Evolutionary conservation across 345 rosid species (phyloP).

Genomic region (Kernera saxatilis): DNA sequence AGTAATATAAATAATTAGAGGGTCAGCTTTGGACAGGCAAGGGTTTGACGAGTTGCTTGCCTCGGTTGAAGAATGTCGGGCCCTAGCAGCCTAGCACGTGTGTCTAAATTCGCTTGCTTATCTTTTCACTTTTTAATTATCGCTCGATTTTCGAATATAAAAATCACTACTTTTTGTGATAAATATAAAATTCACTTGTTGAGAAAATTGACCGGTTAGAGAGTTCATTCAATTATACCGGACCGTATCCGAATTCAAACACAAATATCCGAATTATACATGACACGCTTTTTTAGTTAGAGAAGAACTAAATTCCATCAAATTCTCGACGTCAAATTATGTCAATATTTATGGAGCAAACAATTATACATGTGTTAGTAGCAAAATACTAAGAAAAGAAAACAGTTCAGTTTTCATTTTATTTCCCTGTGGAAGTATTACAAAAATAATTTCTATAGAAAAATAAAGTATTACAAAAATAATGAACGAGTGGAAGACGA

Average conservation of each 20-base stretch:
- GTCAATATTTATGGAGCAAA: neutral
- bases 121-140: neutral
- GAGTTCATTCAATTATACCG: neutral
- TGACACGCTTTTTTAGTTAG: neutral
- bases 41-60: conserved; percentile 25
- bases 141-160: neutral
- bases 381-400: neutral
- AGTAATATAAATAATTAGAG: neutral
- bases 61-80: conserved; percentile 30
- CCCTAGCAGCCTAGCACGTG: conserved; percentile 26
- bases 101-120: neutral
- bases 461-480: too few species aligned
- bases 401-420: neutral
- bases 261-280: neutral
- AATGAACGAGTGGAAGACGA: conserved; percentile 4
- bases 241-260: neutral
- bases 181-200: neutral
- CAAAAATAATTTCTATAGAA: too few species aligned
- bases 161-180: neutral
- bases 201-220: neutral
- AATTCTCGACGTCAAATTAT: neutral
- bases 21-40: conserved; percentile 17
- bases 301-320: neutral
- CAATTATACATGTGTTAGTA: neutral
- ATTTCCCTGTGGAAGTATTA: neutral